phyloP scores from a whole-genome alignment of 2,329 filamentous ascomycete genomes.

The Fusarium acutatum region DNA sequence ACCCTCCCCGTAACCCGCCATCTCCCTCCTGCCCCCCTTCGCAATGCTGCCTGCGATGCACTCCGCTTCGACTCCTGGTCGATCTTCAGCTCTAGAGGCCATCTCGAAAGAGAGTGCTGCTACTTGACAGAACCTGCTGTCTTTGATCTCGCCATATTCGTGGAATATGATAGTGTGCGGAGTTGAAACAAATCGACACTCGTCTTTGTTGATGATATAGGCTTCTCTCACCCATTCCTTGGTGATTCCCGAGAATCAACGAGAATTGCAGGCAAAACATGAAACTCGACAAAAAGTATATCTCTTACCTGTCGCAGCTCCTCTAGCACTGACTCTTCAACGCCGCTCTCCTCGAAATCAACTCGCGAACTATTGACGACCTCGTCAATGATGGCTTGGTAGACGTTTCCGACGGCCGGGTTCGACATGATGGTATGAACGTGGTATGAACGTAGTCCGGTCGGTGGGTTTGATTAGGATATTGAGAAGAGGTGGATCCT shows the following conservation, averaged over 20 bases:
- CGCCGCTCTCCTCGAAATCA: constrained; percentile 96
- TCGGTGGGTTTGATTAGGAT: not conserved
- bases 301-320: constrained; percentile 85
- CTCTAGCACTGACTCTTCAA: constrained; percentile 85
- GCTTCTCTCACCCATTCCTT: constrained; percentile 44
- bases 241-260: not conserved
- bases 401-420: constrained; percentile 75
- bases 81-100: constrained; percentile 9
- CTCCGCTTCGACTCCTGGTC: constrained; percentile 9
- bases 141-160: not conserved
- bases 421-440: constrained; percentile 61
- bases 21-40: constrained; percentile 32
- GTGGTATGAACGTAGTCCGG: constrained; percentile 7
- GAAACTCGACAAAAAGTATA: constrained; percentile 11
- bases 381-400: constrained; percentile 79
- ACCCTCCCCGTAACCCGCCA: too few relatives aligned
- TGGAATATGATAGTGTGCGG: not conserved
- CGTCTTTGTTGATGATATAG: constrained; percentile 3
- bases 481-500: not conserved
- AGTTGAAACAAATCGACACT: constrained; percentile 16
- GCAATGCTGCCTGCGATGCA: not conserved
- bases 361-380: constrained; percentile 92
- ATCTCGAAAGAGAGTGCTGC: not conserved
- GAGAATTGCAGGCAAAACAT: not conserved
- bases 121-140: not conserved